These are phyloP conservation scores for Talaromyces thailandensis DNA, from an alignment of 495 filamentous ascomycete species.

Conservation along the genomic window DNA sequence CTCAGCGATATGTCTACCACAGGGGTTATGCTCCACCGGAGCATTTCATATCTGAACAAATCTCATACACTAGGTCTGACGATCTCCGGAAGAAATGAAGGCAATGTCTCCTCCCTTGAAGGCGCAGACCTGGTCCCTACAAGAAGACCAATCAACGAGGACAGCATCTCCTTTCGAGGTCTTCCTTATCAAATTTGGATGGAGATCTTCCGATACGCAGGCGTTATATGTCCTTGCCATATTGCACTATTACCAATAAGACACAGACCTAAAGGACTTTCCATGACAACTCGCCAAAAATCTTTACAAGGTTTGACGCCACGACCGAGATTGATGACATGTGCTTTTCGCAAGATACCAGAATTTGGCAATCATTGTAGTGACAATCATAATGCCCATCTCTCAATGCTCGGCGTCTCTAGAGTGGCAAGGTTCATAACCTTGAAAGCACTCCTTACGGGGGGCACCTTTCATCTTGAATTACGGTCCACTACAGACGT, in stretches of 20 bases:
- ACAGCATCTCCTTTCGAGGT: not conserved
- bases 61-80: not conserved
- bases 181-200: constrained; percentile 1
- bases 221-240: not conserved
- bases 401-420: not conserved
- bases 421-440: not conserved
- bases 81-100: not conserved
- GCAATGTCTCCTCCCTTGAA: not conserved
- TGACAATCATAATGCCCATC: not conserved
- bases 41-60: not conserved
- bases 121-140: not conserved
- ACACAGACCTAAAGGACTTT: too few species aligned
- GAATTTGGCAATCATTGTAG: not conserved
- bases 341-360: not conserved
- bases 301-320: not conserved
- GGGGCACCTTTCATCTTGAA: not conserved
- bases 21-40: not conserved
- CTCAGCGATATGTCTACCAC: not conserved
- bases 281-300: not conserved
- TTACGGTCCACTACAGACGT: not conserved
- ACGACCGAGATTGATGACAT: not conserved
- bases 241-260: not conserved
- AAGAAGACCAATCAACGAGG: not conserved
- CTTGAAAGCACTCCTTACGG: not conserved
- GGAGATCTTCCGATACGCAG: not conserved